A percentile compares a stretch with the other conserved stretches of the same genome.
Evolutionary conservation across 371 early-diverging fungal species (phyloP).

Genomic region (Mortierella sp.): DNA sequence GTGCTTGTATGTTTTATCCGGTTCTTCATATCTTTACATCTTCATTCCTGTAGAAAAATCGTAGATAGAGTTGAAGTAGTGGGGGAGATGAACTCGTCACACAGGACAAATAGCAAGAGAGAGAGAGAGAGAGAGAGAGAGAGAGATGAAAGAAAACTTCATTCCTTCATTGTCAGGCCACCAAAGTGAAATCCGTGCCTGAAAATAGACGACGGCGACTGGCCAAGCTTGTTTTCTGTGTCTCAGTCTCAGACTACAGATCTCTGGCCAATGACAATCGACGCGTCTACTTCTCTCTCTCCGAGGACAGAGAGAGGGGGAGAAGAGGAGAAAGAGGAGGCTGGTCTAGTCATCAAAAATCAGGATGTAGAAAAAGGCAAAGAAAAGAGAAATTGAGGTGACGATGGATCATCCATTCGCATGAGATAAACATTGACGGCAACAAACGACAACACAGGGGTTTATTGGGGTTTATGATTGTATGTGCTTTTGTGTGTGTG

Average conservation of each 20-base stretch:
- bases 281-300: neutral
- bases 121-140: neutral
- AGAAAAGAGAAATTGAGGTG: neutral
- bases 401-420: neutral
- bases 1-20: neutral
- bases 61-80: no score
- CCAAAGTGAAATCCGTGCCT: no score
- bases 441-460: neutral
- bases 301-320: neutral
- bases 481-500: no score
- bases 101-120: neutral
- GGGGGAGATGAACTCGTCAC: neutral
- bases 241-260: neutral
- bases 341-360: no score
- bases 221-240: neutral
- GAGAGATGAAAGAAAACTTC: neutral
- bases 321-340: neutral
- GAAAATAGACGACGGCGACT: neutral
- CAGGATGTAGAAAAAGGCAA: neutral
- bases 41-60: no score
- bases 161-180: neutral
- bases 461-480: neutral
- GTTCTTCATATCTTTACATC: neutral
- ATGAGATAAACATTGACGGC: constrained; percentile 2
- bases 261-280: neutral